A percentile compares a stretch with the other conserved stretches of the same genome.
Evolutionary conservation across 2,329 filamentous ascomycete genomes (phyloP).

Genomic region (Meredithiella fracta): DNA sequence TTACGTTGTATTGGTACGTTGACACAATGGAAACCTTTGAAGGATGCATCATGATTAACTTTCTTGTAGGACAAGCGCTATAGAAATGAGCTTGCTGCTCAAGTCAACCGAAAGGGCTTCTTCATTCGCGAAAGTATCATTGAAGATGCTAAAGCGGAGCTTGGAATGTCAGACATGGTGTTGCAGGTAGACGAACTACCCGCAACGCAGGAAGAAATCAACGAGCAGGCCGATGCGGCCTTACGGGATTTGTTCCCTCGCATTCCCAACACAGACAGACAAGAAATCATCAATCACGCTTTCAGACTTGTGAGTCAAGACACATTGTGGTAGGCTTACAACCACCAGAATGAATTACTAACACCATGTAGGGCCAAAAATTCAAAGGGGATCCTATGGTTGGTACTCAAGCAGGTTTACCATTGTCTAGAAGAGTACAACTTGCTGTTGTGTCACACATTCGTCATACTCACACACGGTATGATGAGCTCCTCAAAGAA

Average conservation of each 20-base stretch:
- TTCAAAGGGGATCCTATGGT: conserved; percentile 40
- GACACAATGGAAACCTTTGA: background rate
- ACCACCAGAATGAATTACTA: too few relatives aligned
- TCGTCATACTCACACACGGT: conserved; percentile 48
- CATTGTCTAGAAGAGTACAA: conserved; percentile 45
- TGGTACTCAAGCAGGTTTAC: conserved; percentile 37
- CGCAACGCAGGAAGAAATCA: conserved; percentile 40
- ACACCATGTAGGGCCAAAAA: conserved; percentile 28
- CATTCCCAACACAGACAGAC: conserved; percentile 47
- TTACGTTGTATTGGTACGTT: conserved; percentile 47
- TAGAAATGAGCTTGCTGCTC: conserved; percentile 28
- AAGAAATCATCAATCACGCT: conserved; percentile 44
- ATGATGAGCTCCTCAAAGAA: conserved; percentile 43
- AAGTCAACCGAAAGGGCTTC: conserved; percentile 43
- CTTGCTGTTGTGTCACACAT: conserved; percentile 51
- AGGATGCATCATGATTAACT: background rate
- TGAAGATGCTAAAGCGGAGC: conserved; percentile 31
- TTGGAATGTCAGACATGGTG: conserved; percentile 16
- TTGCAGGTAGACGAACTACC: conserved; percentile 40
- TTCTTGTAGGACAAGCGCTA: conserved; percentile 20
- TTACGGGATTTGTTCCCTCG: conserved; percentile 48
- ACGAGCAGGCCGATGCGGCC: conserved; percentile 44
- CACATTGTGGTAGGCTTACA: too few relatives aligned
- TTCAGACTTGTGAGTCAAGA: conserved; percentile 46
- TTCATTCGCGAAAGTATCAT: conserved; percentile 44